phyloP scores from a whole-genome alignment of 805 yeast genomes.

The Sugiyamaella marilandica region DNA sequence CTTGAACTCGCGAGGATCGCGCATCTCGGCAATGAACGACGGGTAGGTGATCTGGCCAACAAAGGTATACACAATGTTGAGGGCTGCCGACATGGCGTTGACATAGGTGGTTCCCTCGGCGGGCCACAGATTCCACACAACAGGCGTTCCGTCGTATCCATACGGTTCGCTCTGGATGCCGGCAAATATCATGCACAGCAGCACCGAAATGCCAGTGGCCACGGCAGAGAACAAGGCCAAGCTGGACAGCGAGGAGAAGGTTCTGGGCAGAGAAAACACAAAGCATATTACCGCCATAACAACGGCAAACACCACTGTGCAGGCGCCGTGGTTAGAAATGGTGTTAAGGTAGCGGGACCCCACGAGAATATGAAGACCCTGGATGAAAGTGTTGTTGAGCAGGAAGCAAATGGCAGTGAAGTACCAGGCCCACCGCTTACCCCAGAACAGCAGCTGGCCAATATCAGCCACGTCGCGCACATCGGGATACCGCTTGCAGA shows the following conservation, averaged over 20 bases:
- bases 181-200: constrained; percentile 49
- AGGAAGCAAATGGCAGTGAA: constrained; percentile 52
- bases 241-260: constrained; percentile 47
- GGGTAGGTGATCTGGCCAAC: constrained; percentile 64
- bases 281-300: constrained; percentile 47
- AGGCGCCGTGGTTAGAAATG: constrained; percentile 43
- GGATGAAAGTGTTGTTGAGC: constrained; percentile 52
- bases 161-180: constrained; percentile 49
- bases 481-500: constrained; percentile 50
- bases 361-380: constrained; percentile 55
- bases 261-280: constrained; percentile 51
- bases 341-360: constrained; percentile 59
- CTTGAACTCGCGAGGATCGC: constrained; percentile 50
- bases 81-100: constrained; percentile 49
- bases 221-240: constrained; percentile 51
- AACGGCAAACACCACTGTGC: constrained; percentile 51
- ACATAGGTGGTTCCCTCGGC: constrained; percentile 50
- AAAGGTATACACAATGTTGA: constrained; percentile 58
- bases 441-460: constrained; percentile 54
- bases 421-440: constrained; percentile 49
- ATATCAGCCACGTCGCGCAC: constrained; percentile 53
- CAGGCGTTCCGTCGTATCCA: constrained; percentile 38
- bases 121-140: constrained; percentile 47
- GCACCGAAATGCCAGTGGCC: constrained; percentile 54
- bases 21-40: constrained; percentile 58